These are phyloP conservation scores for Elsinoe necatrix DNA, from an alignment of 2,329 filamentous ascomycete genomes.

Conservation along the genomic window DNA sequence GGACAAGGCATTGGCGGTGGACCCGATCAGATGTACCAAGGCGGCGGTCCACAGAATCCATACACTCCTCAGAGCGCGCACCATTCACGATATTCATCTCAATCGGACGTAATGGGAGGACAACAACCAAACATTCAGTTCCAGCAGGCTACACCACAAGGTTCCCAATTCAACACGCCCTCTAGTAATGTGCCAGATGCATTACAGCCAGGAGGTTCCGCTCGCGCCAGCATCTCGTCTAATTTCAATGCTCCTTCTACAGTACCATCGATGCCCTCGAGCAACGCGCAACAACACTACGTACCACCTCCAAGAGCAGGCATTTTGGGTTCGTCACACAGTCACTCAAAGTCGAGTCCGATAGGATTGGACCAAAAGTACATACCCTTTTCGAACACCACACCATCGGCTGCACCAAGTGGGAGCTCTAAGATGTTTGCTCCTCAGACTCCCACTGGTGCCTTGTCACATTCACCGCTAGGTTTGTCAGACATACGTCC, in stretches of 20 bases:
- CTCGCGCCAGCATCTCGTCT: constrained; percentile 36
- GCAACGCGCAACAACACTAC: constrained; percentile 49
- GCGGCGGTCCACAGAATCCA: constrained; percentile 30
- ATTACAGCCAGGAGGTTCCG: constrained; percentile 47
- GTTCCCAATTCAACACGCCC: constrained; percentile 20
- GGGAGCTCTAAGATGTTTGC: constrained; percentile 24
- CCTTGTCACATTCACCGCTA: constrained; percentile 75
- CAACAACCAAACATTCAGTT: constrained; percentile 50
- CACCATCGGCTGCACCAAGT: constrained; percentile 26
- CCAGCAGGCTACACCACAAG: constrained; percentile 42
- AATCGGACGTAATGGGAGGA: constrained; percentile 17
- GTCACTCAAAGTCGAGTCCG: constrained; percentile 79
- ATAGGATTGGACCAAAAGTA: constrained; percentile 55
- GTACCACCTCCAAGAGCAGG: constrained; percentile 57
- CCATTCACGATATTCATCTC: constrained; percentile 40
- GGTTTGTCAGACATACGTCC: constrained; percentile 88
- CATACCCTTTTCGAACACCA: constrained; percentile 55
- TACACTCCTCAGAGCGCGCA: constrained; percentile 38
- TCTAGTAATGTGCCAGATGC: constrained; percentile 47
- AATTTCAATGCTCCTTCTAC: constrained; percentile 47
- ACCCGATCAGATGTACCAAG: constrained; percentile 47
- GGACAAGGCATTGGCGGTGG: constrained; percentile 35
- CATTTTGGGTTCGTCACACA: constrained; percentile 57
- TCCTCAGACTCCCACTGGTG: constrained; percentile 46
- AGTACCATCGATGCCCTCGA: constrained; percentile 34